Conservation (phyloP, 1,284 basidiomycete species). For the Peniophora sp. region DNA sequence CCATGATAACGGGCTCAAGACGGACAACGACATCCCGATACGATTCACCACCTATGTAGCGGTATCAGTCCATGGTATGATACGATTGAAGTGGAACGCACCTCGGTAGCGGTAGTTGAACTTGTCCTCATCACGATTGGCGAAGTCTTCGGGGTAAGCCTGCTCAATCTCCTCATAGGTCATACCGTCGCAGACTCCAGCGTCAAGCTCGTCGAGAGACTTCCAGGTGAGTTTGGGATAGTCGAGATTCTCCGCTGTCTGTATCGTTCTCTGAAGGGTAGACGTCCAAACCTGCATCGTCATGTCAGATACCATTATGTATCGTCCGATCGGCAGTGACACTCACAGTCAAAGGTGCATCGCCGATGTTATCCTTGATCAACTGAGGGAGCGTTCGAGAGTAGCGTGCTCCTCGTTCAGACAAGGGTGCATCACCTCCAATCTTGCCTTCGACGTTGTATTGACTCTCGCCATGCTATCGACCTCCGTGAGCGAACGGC, state of each 20-base stretch:
- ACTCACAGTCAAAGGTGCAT: conserved; percentile 77
- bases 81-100: conserved; percentile 22
- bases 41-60: conserved; percentile 69
- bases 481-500: conserved; percentile 3
- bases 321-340: background rate
- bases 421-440: conserved; percentile 89
- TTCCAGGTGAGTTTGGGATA: conserved; percentile 98
- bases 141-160: conserved; percentile 97
- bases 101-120: conserved; percentile 97
- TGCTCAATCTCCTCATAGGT: conserved; percentile 99
- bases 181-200: conserved; percentile 99
- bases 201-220: conserved; percentile 95
- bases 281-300: conserved; percentile 86
- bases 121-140: conserved; percentile 98
- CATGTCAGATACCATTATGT: background rate
- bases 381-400: conserved; percentile 80
- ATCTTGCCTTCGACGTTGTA: conserved; percentile 97
- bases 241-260: conserved; percentile 78
- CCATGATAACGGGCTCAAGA: conserved; percentile 98
- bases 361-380: conserved; percentile 87
- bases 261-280: conserved; percentile 86
- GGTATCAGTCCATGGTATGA: background rate
- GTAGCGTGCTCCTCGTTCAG: conserved; percentile 80
- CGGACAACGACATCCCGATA: conserved; percentile 95
- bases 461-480: conserved; percentile 94